Base-by-base conservation (phyloP, 495 filamentous ascomycete species). In the Penicillium dipodomyicola region DNA sequence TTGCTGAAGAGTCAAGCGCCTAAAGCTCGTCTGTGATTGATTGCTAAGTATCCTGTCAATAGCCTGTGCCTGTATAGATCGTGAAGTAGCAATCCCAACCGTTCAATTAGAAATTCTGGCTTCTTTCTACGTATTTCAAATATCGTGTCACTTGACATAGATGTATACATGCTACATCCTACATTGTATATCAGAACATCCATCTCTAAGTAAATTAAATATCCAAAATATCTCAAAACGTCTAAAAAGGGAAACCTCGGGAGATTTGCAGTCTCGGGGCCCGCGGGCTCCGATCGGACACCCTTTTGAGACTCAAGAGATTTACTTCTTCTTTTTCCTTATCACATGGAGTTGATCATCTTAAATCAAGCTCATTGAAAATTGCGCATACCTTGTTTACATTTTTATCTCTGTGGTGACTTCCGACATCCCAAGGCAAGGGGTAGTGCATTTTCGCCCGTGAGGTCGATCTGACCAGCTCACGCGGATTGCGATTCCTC, bases 261-360 rank as follows among this genome's bases (percentile, higher is more conserved):
- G n/a, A 23, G 41, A 12, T 41, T 30, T 12, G 20, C 11, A 19
- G 8, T 27, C 20, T 45, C 57, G 60, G 65, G 37, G 41, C 51
- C 65, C 65, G 65, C 64, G 64, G 61, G 58, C 23, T 15, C 61
- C 64, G 61, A 49, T 29, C 59, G 48, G 52, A 41, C 14, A 33
- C 22, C 3, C 10, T 12, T 43, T 43, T 12, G 15, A 17, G 35
- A 8, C 15, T 9, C 15, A 33, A 33, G 30, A 12, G 10, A 8
- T n/a, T 17, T 8, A 6, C 17, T 39, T 39, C 10, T 8, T 29
- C 44, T 39, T 39, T 39, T 27, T 9, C 10, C 27, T 17, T 35
- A 22, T 25, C 17, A 37, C 19, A 23, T 37, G 6, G 33, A 23
- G 2, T 2, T 39, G 6, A 35, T 14, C 27, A 3, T 15, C 17